Base-by-base conservation (phyloP, 169 alveolate genomes). In the Plasmodium ovale region DNA sequence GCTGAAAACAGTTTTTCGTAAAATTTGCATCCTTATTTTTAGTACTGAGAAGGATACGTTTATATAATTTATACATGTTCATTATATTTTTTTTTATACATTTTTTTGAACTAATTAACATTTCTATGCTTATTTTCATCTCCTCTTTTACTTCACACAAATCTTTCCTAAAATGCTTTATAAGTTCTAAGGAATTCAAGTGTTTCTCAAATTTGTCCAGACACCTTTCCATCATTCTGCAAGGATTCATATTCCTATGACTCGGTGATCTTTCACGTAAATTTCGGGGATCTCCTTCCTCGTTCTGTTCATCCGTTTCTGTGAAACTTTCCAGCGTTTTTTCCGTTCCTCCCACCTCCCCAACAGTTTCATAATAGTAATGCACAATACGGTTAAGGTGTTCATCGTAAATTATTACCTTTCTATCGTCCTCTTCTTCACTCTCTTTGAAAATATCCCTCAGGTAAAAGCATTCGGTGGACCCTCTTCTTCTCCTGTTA, bases 161-260 rank as follows among this genome's bases (percentile, higher is more conserved):
- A 19, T 82, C 54, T 31, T 82, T 82, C 14, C 51, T 82, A 39
- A 82, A 44, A 82, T 65, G 49, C 51, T 51, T 82, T 35, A 82
- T 42, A 16, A 65, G 35, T 21, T 82, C 90, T 39, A 82, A 59
- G 10, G 90, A 21, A 33, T 82, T 82, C 59, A 82, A 39, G 42
- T 82, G 84, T 58, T 65, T 64, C 65, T 82, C 90, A 70, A 65
- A 82, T n/a, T 65, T 23, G 27, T 82, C 90, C 25, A 82, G 25
- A 21, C 51, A 70, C 27, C 4, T 65, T 58, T 82, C 90, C 7
- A 82, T 29, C 12, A 49, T 7, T 29, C 29, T 12, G 16, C 65
- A 47, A 2, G 12, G 12, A 14, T n/a, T n/a, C 1, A 0, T 5
- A 6, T 47, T 0, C 14, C 56, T 6, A 47, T 6, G 1, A 4